Percentiles rank a stretch among this genome's conserved stretches.
phyloP scores from a whole-genome alignment of 2,329 filamentous ascomycete genomes.

The Emmonsia crescens region DNA sequence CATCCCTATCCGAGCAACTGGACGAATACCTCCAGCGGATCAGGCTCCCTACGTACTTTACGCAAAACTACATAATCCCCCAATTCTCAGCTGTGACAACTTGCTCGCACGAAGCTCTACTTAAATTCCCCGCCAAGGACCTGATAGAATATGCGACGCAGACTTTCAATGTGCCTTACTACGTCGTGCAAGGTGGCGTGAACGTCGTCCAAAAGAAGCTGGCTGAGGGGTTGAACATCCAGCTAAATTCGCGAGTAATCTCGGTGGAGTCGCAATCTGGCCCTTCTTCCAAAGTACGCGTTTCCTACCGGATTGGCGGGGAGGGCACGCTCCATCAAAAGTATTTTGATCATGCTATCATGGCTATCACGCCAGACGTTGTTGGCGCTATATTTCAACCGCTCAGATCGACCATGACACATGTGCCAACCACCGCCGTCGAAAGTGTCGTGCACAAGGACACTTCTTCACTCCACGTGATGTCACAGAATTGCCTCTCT shows the following conservation, averaged over 20 bases:
- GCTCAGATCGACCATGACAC: slow-evolving; percentile 26
- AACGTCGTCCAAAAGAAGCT: slow-evolving; percentile 40
- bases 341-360: slow-evolving; percentile 42
- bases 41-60: slow-evolving; percentile 38
- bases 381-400: slow-evolving; percentile 40
- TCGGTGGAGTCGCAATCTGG: slow-evolving; percentile 11
- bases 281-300: slow-evolving; percentile 10
- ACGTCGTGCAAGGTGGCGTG: slow-evolving; percentile 42
- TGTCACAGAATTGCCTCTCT: slow-evolving; percentile 4
- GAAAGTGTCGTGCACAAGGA: slow-evolving; percentile 40
- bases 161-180: slow-evolving; percentile 41
- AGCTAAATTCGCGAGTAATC: slow-evolving; percentile 25
- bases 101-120: slow-evolving; percentile 41
- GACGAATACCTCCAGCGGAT: slow-evolving; percentile 43
- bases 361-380: slow-evolving; percentile 47
- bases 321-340: slow-evolving; percentile 15
- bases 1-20: slow-evolving; percentile 33
- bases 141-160: slow-evolving; percentile 41
- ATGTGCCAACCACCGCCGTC: slow-evolving; percentile 41
- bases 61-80: slow-evolving; percentile 43
- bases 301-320: slow-evolving; percentile 12
- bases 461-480: slow-evolving; percentile 3
- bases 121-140: slow-evolving; percentile 45
- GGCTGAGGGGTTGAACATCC: slow-evolving; percentile 31
- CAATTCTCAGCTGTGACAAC: slow-evolving; percentile 46